Conservation (phyloP, 2,329 filamentous ascomycete species). For the Monosporascus sp. region DNA sequence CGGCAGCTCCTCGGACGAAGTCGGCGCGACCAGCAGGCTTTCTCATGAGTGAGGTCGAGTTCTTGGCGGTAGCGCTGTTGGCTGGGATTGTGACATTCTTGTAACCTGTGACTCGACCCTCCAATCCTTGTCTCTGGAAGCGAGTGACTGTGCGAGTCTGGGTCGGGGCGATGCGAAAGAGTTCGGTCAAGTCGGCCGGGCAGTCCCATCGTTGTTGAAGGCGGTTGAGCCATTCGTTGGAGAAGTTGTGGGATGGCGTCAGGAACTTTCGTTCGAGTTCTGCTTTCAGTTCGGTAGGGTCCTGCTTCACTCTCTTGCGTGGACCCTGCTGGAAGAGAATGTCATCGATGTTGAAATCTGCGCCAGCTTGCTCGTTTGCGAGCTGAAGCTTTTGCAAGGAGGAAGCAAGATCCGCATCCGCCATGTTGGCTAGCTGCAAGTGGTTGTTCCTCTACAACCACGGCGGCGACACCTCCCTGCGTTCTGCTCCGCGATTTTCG, state of each 20-base stretch:
- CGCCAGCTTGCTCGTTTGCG: conserved; percentile 24
- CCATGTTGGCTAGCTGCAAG: conserved; percentile 14
- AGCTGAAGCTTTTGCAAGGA: conserved; percentile 49
- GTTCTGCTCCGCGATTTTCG: too few species aligned
- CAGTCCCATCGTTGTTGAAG: conserved; percentile 88
- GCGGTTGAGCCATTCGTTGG: conserved; percentile 77
- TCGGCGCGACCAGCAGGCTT: conserved; percentile 84
- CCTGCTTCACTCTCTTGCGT: conserved; percentile 40
- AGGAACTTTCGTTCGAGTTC: conserved; percentile 74
- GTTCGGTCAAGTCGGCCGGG: conserved; percentile 70
- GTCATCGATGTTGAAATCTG: conserved; percentile 45
- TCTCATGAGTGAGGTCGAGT: conserved; percentile 81
- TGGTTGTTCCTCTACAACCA: neutral
- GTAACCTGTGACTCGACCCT: conserved; percentile 90
- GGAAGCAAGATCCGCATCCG: conserved; percentile 33
- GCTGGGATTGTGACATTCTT: conserved; percentile 89
- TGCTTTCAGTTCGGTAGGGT: conserved; percentile 59
- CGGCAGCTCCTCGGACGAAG: conserved; percentile 86
- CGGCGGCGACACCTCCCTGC: too few species aligned
- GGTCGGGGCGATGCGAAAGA: conserved; percentile 83
- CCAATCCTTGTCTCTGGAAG: conserved; percentile 84
- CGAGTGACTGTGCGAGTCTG: conserved; percentile 93
- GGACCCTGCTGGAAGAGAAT: conserved; percentile 45
- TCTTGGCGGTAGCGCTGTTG: conserved; percentile 86
- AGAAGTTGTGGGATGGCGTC: conserved; percentile 73